Conservation (phyloP, 805 yeast genomes). For the Blastobotrys chiropterorum region DNA sequence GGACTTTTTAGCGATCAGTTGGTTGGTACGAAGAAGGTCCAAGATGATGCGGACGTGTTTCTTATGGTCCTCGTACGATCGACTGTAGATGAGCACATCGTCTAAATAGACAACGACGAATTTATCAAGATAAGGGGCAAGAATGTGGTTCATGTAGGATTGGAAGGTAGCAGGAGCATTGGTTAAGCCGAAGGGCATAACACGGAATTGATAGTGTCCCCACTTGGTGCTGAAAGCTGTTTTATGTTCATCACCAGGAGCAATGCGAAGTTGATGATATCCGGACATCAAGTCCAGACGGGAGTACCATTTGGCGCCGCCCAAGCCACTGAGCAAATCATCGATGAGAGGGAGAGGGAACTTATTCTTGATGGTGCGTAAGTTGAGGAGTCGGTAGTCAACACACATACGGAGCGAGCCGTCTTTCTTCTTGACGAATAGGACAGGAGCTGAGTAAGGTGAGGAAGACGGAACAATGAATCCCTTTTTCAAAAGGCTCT, state of each 20-base stretch:
- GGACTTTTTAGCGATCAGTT: conserved; percentile 7
- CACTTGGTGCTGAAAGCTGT: conserved; percentile 18
- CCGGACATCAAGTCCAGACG: conserved; percentile 20
- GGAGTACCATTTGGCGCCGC: conserved; percentile 11
- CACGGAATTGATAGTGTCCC: conserved; percentile 22
- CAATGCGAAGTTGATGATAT: conserved; percentile 15
- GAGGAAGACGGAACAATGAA: conserved; percentile 7
- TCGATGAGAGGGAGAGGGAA: conserved; percentile 18
- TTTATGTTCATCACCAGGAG: not conserved
- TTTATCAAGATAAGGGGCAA: conserved; percentile 3
- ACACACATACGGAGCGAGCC: conserved; percentile 15
- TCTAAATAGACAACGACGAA: conserved; percentile 20
- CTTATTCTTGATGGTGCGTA: conserved; percentile 14
- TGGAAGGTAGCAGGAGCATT: conserved; percentile 28
- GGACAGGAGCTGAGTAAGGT: conserved; percentile 16
- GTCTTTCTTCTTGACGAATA: conserved; percentile 20
- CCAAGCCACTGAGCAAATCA: conserved; percentile 11
- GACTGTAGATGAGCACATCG: conserved; percentile 18
- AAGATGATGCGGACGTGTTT: too few species aligned
- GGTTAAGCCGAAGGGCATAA: conserved; percentile 26
- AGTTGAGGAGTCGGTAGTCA: conserved; percentile 20
- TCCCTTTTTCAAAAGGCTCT: not conserved
- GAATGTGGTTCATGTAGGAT: conserved; percentile 1
- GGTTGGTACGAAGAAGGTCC: not conserved
- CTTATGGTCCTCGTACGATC: too few species aligned